These are phyloP conservation scores for Solanum chilense DNA, from an alignment of 257 asterid species.

Conservation along the genomic window DNA sequence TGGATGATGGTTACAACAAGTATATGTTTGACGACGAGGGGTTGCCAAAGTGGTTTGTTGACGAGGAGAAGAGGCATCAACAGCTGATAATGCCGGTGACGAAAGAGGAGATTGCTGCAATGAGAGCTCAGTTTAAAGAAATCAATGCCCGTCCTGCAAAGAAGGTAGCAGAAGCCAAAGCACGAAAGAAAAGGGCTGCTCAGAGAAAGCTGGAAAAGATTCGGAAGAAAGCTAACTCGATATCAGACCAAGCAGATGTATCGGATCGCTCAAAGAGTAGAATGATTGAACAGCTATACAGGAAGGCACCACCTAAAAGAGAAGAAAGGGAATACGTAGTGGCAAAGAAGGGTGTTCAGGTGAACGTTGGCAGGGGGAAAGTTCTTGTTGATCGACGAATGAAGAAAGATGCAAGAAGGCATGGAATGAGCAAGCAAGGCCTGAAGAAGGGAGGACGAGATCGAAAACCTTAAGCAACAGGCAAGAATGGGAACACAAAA, in stretches of 20 bases:
- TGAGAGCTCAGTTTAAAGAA: slow-evolving; percentile 66
- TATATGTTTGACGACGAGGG: slow-evolving; percentile 70
- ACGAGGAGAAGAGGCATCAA: slow-evolving; percentile 58
- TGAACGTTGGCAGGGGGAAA: slow-evolving; percentile 61
- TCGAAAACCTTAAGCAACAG: slow-evolving; percentile 22
- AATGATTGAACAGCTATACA: slow-evolving; percentile 74
- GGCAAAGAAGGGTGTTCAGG: slow-evolving; percentile 87
- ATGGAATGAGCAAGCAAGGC: slow-evolving; percentile 34
- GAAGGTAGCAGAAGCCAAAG: slow-evolving; percentile 86
- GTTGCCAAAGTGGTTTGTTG: slow-evolving; percentile 70
- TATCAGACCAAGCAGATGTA: slow-evolving; percentile 67
- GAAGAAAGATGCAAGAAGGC: slow-evolving; percentile 63
- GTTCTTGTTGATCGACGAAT: slow-evolving; percentile 73
- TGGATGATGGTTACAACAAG: slow-evolving; percentile 84
- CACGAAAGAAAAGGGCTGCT: slow-evolving; percentile 66
- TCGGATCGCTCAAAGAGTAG: slow-evolving; percentile 63
- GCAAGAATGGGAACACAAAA: background rate
- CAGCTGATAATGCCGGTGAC: slow-evolving; percentile 66
- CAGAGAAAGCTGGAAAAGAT: slow-evolving; percentile 53
- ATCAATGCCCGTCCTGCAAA: slow-evolving; percentile 85
- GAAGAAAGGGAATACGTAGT: slow-evolving; percentile 68
- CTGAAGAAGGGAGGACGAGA: slow-evolving; percentile 46
- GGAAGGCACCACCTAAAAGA: slow-evolving; percentile 45
- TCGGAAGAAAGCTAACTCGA: slow-evolving; percentile 70
- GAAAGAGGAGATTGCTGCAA: slow-evolving; percentile 65